These are phyloP conservation scores for Lactarius psammicola DNA, from an alignment of 768 basidiomycete genomes.

Conservation along the genomic window DNA sequence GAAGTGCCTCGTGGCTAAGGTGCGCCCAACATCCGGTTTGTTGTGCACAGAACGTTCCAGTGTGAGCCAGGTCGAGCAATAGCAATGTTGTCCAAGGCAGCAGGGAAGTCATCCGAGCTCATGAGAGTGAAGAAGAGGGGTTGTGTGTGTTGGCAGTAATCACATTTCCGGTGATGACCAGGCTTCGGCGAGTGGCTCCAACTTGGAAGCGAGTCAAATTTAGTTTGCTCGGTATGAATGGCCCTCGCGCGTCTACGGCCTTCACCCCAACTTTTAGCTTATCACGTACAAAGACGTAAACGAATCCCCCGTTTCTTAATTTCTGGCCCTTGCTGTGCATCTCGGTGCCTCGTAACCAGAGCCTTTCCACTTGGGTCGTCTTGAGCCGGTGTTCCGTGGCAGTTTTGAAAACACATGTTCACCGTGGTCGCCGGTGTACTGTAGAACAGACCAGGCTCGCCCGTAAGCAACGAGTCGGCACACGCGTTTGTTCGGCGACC, in stretches of 20 bases:
- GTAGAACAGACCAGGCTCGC: too few species aligned
- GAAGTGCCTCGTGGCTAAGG: slow-evolving; percentile 12
- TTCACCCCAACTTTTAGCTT: too few species aligned
- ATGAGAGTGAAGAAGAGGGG: neutral
- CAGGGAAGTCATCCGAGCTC: neutral
- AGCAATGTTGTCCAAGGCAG: neutral
- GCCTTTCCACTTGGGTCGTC: neutral
- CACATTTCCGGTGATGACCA: neutral
- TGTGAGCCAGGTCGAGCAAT: neutral
- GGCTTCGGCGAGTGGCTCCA: too few species aligned
- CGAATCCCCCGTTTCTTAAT: neutral
- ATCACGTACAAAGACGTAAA: neutral
- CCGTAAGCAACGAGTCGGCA: too few species aligned
- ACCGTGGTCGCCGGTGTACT: too few species aligned
- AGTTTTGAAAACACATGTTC: neutral
- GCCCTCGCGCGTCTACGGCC: too few species aligned
- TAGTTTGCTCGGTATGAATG: too few species aligned
- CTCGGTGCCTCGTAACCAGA: neutral
- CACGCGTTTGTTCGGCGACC: neutral
- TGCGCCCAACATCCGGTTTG: neutral
- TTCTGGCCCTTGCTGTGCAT: neutral
- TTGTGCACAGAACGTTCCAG: neutral
- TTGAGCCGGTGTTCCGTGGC: too few species aligned
- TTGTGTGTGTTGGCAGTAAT: neutral
- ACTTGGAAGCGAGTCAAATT: neutral